phyloP scores from a whole-genome alignment of 2,329 filamentous ascomycete species.

The Pyrenochaeta sp. region DNA sequence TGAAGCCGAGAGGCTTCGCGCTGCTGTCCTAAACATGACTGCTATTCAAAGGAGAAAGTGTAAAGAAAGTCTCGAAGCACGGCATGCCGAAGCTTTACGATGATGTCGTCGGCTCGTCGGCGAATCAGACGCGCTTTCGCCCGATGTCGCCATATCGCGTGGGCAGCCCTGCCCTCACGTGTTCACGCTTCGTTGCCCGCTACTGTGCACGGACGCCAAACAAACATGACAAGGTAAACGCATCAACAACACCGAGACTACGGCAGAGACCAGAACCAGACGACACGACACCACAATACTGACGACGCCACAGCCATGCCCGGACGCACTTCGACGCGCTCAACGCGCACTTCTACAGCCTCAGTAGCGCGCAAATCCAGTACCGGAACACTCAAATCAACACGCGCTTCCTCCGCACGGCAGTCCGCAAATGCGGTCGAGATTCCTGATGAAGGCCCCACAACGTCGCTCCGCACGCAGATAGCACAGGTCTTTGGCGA shows the following conservation, averaged over 20 bases:
- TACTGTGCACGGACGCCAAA: neutral
- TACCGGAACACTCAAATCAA: conserved; percentile 53
- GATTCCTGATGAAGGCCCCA: conserved; percentile 75
- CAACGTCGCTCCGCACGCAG: conserved; percentile 75
- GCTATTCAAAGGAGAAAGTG: conserved; percentile 1
- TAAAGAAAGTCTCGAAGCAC: neutral
- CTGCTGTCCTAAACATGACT: conserved; percentile 73
- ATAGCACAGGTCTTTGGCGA: conserved; percentile 69
- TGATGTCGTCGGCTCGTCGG: conserved; percentile 24
- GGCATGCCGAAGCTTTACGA: conserved; percentile 2
- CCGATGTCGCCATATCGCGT: conserved; percentile 35
- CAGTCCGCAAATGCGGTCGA: conserved; percentile 51
- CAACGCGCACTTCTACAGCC: conserved; percentile 48
- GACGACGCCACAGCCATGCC: conserved; percentile 51
- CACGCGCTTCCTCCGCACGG: conserved; percentile 55
- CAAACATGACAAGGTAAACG: neutral
- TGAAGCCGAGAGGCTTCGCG: conserved; percentile 72
- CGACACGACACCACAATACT: conserved; percentile 12
- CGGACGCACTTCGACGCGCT: conserved; percentile 54
- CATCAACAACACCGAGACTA: conserved; percentile 22
- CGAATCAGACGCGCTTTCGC: conserved; percentile 24
- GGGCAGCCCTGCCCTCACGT: conserved; percentile 16
- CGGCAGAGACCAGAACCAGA: conserved; percentile 13
- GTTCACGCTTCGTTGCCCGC: conserved; percentile 9
- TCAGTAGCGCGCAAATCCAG: conserved; percentile 50